phyloP scores from a whole-genome alignment of 1,284 basidiomycete genomes.

The Puccinia sorghi region DNA sequence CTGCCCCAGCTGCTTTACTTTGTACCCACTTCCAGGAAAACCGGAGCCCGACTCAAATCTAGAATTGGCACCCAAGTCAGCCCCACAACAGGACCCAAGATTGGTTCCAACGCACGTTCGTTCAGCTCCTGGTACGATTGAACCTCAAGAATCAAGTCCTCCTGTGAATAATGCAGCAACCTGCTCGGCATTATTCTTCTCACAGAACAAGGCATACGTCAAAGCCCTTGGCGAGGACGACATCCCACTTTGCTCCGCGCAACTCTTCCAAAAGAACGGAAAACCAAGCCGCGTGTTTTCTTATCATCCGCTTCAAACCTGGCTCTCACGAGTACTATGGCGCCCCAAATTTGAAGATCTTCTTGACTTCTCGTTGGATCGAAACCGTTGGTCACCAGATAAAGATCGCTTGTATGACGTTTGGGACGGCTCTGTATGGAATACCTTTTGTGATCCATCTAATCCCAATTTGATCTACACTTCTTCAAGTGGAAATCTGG shows the following conservation, averaged over 20 bases:
- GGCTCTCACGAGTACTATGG: constrained; percentile 16
- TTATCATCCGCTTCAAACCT: constrained; percentile 15
- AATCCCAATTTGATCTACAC: background rate
- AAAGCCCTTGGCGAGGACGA: no score
- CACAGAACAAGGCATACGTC: no score
- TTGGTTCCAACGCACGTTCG: background rate
- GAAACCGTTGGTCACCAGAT: constrained; percentile 3
- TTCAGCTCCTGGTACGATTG: no score
- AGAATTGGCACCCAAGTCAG: no score
- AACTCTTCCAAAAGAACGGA: background rate
- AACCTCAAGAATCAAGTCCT: no score
- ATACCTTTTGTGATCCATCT: background rate
- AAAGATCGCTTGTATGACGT: constrained; percentile 19
- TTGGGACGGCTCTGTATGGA: constrained; percentile 26
- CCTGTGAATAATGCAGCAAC: no score
- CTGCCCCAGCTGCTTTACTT: constrained; percentile 22
- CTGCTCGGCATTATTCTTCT: no score
- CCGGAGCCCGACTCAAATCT: background rate
- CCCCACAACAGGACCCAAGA: no score
- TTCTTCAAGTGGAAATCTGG: constrained; percentile 11
- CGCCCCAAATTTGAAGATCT: constrained; percentile 4
- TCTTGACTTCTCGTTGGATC: constrained; percentile 6
- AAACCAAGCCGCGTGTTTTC: constrained; percentile 15
- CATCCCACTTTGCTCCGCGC: background rate
- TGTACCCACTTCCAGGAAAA: background rate